These are phyloP conservation scores for Talaromyces marneffei DNA, from an alignment of 2,329 filamentous ascomycete species.

Conservation along the genomic window DNA sequence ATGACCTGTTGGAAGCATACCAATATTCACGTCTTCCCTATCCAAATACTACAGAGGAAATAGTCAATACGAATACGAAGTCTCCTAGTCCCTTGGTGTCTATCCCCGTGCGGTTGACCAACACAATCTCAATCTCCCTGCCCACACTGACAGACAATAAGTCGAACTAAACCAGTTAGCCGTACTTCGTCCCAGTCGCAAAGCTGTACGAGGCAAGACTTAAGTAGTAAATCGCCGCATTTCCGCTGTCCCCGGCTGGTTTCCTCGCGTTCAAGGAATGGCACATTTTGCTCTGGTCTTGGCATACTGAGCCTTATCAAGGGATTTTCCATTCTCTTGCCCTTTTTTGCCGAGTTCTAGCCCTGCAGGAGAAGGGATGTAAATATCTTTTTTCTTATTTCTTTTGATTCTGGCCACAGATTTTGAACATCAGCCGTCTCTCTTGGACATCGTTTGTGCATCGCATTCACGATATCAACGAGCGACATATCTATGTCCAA, in stretches of 20 bases:
- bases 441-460: background rate
- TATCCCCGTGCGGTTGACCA: background rate
- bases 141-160: background rate
- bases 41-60: no score
- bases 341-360: background rate
- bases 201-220: no score
- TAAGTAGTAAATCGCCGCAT: background rate
- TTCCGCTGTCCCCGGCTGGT: background rate
- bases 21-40: no score
- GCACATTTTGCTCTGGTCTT: background rate
- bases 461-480: background rate
- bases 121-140: background rate
- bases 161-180: background rate
- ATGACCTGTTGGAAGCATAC: background rate
- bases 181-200: no score
- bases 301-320: conserved; percentile 1
- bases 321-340: background rate
- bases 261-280: background rate
- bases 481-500: no score
- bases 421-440: background rate
- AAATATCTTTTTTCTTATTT: background rate
- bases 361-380: background rate
- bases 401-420: background rate
- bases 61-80: no score
- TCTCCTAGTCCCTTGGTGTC: background rate